Evolutionary conservation across 2,329 filamentous ascomycete genomes (phyloP).

Genomic region (Venturia oleaginea): DNA sequence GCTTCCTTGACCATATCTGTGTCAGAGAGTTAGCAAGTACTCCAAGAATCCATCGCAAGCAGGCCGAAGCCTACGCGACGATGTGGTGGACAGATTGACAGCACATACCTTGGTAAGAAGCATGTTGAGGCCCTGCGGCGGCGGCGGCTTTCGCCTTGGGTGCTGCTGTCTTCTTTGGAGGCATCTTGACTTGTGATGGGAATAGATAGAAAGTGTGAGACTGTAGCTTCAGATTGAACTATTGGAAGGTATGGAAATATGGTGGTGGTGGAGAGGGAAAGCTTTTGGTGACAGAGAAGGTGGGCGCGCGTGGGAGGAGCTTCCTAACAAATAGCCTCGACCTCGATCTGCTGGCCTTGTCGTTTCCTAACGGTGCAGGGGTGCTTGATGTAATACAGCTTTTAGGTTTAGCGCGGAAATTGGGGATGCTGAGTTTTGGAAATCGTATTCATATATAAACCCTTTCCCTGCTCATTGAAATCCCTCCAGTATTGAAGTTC

Average conservation of each 20-base stretch:
- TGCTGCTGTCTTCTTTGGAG: conserved; percentile 54
- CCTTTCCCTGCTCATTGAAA: neutral
- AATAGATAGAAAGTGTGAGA: conserved; percentile 1
- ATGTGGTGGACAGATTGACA: conserved; percentile 30
- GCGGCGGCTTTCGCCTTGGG: conserved; percentile 47
- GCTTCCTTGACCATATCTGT: conserved; percentile 67
- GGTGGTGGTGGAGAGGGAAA: neutral
- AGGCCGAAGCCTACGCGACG: conserved; percentile 32
- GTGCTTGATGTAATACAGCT: neutral
- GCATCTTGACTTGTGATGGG: conserved; percentile 36
- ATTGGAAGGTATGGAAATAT: neutral
- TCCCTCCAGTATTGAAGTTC: too few species aligned
- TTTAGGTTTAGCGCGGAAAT: neutral
- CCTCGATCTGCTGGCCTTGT: neutral
- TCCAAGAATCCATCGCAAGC: conserved; percentile 40
- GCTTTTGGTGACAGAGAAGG: neutral
- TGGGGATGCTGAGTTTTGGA: neutral
- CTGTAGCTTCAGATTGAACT: neutral
- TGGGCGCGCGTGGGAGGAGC: neutral
- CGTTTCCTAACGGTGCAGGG: neutral
- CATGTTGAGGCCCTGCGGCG: conserved; percentile 44
- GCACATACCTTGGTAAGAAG: conserved; percentile 56
- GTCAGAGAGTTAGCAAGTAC: conserved; percentile 41
- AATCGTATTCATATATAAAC: neutral
- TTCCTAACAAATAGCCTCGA: neutral